phyloP scores from a whole-genome alignment of 768 basidiomycete species.

The Tephrocybe sp. region DNA sequence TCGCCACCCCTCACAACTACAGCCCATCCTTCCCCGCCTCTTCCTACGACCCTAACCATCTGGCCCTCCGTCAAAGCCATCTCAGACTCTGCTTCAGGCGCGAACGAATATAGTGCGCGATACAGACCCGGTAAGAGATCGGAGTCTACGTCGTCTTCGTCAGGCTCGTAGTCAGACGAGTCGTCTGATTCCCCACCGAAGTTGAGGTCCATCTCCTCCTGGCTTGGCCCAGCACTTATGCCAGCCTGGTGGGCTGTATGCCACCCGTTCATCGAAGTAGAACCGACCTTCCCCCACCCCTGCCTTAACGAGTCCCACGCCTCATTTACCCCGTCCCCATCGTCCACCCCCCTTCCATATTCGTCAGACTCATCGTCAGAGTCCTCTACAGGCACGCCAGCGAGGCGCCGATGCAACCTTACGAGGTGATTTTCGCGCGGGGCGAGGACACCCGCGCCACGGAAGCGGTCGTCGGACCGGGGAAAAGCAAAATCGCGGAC shows the following conservation, averaged over 20 bases:
- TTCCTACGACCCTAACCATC: slow-evolving; percentile 65
- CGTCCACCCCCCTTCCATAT: slow-evolving; percentile 12
- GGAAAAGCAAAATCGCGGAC: slow-evolving; percentile 43
- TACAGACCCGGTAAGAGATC: slow-evolving; percentile 69
- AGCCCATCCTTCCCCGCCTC: slow-evolving; percentile 81
- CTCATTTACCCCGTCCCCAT: slow-evolving; percentile 23
- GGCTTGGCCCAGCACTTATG: slow-evolving; percentile 31
- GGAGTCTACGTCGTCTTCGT: slow-evolving; percentile 28
- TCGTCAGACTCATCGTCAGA: slow-evolving; percentile 14
- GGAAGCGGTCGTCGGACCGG: slow-evolving; percentile 32
- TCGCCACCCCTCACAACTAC: slow-evolving; percentile 48
- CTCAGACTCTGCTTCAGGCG: slow-evolving; percentile 80
- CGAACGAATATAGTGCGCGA: slow-evolving; percentile 74
- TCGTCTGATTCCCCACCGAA: slow-evolving; percentile 33
- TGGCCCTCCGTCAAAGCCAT: slow-evolving; percentile 80
- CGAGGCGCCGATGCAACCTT: slow-evolving; percentile 28
- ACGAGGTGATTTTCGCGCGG: slow-evolving; percentile 37
- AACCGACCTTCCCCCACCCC: slow-evolving; percentile 28
- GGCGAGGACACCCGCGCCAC: slow-evolving; percentile 35
- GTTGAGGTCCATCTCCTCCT: slow-evolving; percentile 46
- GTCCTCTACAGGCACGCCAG: slow-evolving; percentile 15
- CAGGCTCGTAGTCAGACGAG: slow-evolving; percentile 27
- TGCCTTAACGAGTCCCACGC: slow-evolving; percentile 25
- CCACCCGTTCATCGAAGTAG: slow-evolving; percentile 10
- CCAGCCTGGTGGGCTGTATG: slow-evolving; percentile 19